A percentile compares a stretch with the other conserved stretches of the same genome.
Evolutionary conservation across 73 alveolate genomes (phyloP).

Genomic region (Diophrys sp.): DNA sequence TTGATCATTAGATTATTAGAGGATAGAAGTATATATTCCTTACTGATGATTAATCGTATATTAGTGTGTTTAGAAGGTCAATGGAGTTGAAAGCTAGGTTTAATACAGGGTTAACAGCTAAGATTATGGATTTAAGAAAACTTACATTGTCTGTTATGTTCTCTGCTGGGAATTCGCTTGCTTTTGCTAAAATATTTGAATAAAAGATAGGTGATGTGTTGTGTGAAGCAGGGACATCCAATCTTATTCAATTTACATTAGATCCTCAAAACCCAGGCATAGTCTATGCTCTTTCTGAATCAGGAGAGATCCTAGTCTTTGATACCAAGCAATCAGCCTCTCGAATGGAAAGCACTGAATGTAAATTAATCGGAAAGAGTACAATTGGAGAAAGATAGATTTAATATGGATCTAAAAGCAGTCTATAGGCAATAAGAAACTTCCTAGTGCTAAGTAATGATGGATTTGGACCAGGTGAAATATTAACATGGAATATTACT

Average conservation of each 20-base stretch:
- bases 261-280: not conserved
- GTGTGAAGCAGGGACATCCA: not conserved
- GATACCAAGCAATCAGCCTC: not conserved
- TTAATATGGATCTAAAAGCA: no score
- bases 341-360: not conserved
- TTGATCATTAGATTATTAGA: not conserved
- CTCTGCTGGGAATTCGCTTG: not conserved
- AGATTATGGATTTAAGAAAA: not conserved
- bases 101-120: not conserved
- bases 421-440: no score
- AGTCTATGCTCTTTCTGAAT: not conserved
- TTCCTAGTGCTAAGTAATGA: no score
- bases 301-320: not conserved
- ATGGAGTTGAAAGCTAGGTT: not conserved
- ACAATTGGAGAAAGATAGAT: no score
- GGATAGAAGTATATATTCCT: not conserved
- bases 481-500: no score
- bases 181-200: not conserved
- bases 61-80: not conserved
- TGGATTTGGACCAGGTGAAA: no score
- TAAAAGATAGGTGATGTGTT: not conserved
- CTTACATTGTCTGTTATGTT: not conserved
- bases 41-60: not conserved
- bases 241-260: not conserved
- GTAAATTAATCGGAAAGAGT: not conserved